Conservation (phyloP, 495 filamentous ascomycete genomes). For the Paragyromitra xinjiangensis region DNA sequence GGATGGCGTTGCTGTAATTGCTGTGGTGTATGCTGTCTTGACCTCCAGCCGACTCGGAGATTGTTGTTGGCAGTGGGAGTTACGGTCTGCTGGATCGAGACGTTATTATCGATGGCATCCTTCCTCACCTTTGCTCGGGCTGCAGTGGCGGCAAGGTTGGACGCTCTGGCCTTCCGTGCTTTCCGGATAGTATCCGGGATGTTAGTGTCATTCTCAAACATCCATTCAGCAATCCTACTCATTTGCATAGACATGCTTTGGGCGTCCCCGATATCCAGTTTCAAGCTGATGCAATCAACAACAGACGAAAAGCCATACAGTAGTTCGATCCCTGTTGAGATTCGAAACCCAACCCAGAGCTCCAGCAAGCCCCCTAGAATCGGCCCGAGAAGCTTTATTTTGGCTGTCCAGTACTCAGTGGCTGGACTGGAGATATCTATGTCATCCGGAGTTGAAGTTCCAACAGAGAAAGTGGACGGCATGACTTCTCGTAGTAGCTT, state of each 20-base stretch:
- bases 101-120: neutral
- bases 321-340: neutral
- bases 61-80: neutral
- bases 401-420: neutral
- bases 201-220: neutral
- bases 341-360: neutral
- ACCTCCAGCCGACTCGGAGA: neutral
- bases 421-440: neutral
- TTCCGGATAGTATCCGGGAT: neutral
- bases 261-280: neutral
- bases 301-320: neutral
- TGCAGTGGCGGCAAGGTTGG: neutral
- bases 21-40: conserved; percentile 4
- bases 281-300: neutral
- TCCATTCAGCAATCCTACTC: neutral
- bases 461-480: neutral
- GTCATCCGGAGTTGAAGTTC: neutral
- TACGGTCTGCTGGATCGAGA: neutral
- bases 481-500: neutral
- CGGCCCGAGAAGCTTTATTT: neutral
- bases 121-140: neutral
- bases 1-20: conserved; percentile 2
- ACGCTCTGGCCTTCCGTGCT: neutral
- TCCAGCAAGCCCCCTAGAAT: neutral
- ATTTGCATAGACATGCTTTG: neutral